Base-by-base conservation (phyloP, 768 basidiomycete genomes). In the Tulasnella sp. region DNA sequence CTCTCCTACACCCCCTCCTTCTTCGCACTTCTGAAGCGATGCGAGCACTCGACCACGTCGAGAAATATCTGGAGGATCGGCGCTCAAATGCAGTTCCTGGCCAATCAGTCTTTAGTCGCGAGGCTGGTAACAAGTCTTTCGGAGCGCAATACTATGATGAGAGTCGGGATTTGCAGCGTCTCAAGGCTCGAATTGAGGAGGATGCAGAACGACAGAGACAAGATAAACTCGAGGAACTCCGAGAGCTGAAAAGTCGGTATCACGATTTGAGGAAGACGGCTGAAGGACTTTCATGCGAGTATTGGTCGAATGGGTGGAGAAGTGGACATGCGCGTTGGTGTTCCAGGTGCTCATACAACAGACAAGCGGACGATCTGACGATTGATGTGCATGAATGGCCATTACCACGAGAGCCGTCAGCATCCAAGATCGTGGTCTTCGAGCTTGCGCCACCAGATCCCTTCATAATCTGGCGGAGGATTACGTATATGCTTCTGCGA, bases 301-400 rank as follows among this genome's bases (percentile, higher is more conserved):
- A n/a, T n/a, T n/a, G n/a, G n/a, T n/a, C n/a, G n/a, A n/a, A n/a
- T n/a, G n/a, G 9, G 24, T 9, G 40, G 40, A 20, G 9, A 42
- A 42, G 20, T 22, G 37, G 3, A 46, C 28, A n/a, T n/a, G n/a
- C n/a, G n/a, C 29, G 12, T 46, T 12, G 1, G 1, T 70, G 67
- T 47, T 3, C 15, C 2, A 67, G 60, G 46, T 72, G 71, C 39
- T 4, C 6, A 0, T 53, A 63, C n/a, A 22, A 57, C 16, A 20
- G 10, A 1, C 4, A 57, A 40, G 61, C 64, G 0, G 5, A 29
- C 0, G 3, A 0, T 0, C 55, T 72, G 58, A 2, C 3, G 0
- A 73, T 75, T 20, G 0, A 22, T 0, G 56, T 70, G 3, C 62
- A 71, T 32, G 75, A 76, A 46, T 72, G 72, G 72, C 75, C 74